Evolutionary conservation across 495 filamentous ascomycete species (phyloP).

Genomic region (Pyrenula massariospora): DNA sequence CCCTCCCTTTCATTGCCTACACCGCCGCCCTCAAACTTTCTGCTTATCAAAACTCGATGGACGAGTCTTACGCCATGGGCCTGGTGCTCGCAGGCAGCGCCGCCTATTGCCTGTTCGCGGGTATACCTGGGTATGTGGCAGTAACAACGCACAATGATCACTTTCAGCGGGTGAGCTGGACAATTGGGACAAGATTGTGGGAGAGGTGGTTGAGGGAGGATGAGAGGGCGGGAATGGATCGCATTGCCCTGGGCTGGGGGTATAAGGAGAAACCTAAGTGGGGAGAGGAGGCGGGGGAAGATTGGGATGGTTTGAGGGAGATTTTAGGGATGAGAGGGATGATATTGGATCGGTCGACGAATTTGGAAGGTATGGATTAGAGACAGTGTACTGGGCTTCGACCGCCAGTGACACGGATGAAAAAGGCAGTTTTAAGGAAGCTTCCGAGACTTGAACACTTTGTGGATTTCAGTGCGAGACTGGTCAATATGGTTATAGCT

Average conservation of each 20-base stretch:
- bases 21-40: conserved; percentile 42
- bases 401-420: no score
- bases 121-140: conserved; percentile 70
- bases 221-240: conserved; percentile 81
- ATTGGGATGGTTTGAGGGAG: conserved; percentile 76
- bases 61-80: conserved; percentile 55
- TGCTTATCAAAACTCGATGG: conserved; percentile 60
- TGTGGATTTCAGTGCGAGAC: no score
- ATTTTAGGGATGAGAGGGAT: conserved; percentile 72
- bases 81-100: conserved; percentile 70
- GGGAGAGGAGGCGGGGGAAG: conserved; percentile 82
- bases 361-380: conserved; percentile 87
- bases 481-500: no score
- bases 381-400: background rate
- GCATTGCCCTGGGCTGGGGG: conserved; percentile 76
- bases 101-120: conserved; percentile 69
- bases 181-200: conserved; percentile 62
- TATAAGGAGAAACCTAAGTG: conserved; percentile 68
- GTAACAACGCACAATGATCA: conserved; percentile 82
- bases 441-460: no score
- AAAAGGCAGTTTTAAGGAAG: no score
- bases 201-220: conserved; percentile 89
- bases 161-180: conserved; percentile 87
- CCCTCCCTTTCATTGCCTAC: conserved; percentile 60
- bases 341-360: conserved; percentile 72